Base-by-base conservation (phyloP, 129 eudicot species). In the Ambrosia artemisiifolia region DNA sequence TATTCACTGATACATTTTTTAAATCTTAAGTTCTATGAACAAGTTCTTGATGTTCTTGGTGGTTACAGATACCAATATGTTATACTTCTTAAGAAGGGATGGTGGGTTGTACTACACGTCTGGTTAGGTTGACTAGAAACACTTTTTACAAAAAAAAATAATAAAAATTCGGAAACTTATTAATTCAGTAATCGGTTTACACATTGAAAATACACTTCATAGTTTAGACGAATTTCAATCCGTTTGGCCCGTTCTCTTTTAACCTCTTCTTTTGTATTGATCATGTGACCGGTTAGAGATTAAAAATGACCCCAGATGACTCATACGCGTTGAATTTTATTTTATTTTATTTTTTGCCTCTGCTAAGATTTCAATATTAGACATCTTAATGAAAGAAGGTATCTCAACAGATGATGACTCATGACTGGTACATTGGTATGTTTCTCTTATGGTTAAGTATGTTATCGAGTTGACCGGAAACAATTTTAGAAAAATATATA, bases 321-420 rank as follows among this genome's bases (percentile, higher is more conserved):
- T 40, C 44, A 40, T 36, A 36, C 42, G 42, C 2, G 66, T 60
- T 0, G 20, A 32, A 32, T 60, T n/a, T n/a, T n/a, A n/a, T n/a
- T n/a, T n/a, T n/a, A n/a, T n/a, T n/a, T n/a, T n/a, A n/a, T n/a
- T 12, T 60, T 38, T 4, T 7, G 10, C 40, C 42, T 60, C 38
- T 60, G 11, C 60, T 48, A 33, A 35, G 36, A 50, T 68, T 10
- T 50, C 49, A 51, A 51, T 32, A 4, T 51, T 35, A 51, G 64
- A 7, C 49, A 51, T 69, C 20, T 11, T 13, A 18, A 69, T 69
- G 63, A 53, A 63, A 28, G 64, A 69, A 69, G 64, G 19, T 19
- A 35, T 54, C 35, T 70, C 50, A 53, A 70, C 14, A 69, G 17
- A 36, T 50, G n/a, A n/a, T n/a, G n/a, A n/a, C n/a, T n/a, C n/a